Base-by-base conservation (phyloP, 73 alveolate genomes). In the Paramecium sexaurelia region DNA sequence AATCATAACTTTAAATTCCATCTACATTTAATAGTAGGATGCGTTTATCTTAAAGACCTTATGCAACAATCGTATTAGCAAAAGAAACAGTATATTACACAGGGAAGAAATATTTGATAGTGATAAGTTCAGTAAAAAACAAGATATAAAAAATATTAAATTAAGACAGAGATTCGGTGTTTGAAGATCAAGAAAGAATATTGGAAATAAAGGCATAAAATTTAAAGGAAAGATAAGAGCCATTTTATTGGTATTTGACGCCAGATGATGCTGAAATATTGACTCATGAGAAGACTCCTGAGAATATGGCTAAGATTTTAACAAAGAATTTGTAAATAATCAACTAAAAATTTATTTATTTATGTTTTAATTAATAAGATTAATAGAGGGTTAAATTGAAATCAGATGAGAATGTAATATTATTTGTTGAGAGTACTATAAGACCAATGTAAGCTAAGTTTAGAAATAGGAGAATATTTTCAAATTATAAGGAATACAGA, bases 261-360 rank as follows among this genome's bases (percentile, higher is more conserved):
- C 40, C 55, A n/a, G 90, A 78, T 29, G 90, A 78, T 22, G 90
- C 75, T 17, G 73, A 78, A 43, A 78, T 78, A 7, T 78, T 78
- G 36, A 78, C 75, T 39, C 68, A 45, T 41, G 68, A 78, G 10
- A 24, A 20, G 22, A 43, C 47, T 78, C 45, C 27, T 15, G 73
- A 78, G 20, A 78, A 78, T 39, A 78, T 78, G 40, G 40, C 61
- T 19, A 22, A n/a, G 15, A n/a, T 24, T 29, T 7, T 78, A 3
- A 19, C 90, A 5, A 78, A 78, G 51, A 78, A 61, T 20, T n/a
- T 78, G 20, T 11, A 78, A 41, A 61, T 78, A 24, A 20, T 78
- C 1, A 78, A 78, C n/a, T 24, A 22, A 3, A 41, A 78, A 78
- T 78, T 78, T 6, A 78, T 78, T 4, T 78, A 78, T 45, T 7